Conservation (phyloP, 1,139 yeast genomes). For the Kurtzmaniella quercitrusa region DNA sequence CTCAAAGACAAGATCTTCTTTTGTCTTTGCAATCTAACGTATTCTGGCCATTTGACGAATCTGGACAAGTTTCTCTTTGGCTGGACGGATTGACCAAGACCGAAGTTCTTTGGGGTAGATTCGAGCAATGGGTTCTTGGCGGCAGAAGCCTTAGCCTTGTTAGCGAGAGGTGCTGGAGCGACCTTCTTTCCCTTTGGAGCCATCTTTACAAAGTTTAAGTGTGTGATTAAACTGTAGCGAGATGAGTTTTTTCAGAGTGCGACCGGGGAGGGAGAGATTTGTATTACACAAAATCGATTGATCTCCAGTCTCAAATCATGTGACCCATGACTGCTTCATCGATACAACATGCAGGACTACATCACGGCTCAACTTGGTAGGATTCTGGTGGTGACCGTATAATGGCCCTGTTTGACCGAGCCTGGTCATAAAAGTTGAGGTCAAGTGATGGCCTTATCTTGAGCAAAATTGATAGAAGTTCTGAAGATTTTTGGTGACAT, state of each 20-base stretch:
- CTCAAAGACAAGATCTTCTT: slow-evolving; percentile 91
- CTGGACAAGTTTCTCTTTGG: slow-evolving; percentile 95
- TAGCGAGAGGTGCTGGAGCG: slow-evolving; percentile 84
- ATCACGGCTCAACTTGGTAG: background rate
- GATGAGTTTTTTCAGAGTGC: background rate
- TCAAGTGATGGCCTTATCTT: too few relatives aligned
- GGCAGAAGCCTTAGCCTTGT: slow-evolving; percentile 39
- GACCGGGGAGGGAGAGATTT: background rate
- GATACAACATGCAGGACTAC: background rate
- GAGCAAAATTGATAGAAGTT: too few relatives aligned
- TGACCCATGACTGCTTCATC: background rate
- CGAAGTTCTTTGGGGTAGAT: slow-evolving; percentile 88
- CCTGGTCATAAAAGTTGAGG: too few relatives aligned
- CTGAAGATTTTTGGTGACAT: too few relatives aligned
- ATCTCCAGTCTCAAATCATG: background rate
- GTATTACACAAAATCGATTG: background rate
- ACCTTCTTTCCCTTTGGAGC: slow-evolving; percentile 69
- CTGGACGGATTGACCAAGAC: slow-evolving; percentile 93
- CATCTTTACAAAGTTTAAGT: slow-evolving; percentile 19
- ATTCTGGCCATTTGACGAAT: slow-evolving; percentile 98
- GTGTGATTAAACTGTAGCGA: background rate
- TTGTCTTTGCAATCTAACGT: slow-evolving; percentile 82
- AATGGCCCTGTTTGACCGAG: too few relatives aligned
- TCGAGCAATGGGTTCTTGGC: slow-evolving; percentile 75
- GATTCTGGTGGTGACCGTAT: too few relatives aligned